Percentiles rank a stretch among this genome's conserved stretches.
Evolutionary conservation across 2,329 filamentous ascomycete genomes (phyloP).

Genomic region (Pseudogymnoascus sp.): DNA sequence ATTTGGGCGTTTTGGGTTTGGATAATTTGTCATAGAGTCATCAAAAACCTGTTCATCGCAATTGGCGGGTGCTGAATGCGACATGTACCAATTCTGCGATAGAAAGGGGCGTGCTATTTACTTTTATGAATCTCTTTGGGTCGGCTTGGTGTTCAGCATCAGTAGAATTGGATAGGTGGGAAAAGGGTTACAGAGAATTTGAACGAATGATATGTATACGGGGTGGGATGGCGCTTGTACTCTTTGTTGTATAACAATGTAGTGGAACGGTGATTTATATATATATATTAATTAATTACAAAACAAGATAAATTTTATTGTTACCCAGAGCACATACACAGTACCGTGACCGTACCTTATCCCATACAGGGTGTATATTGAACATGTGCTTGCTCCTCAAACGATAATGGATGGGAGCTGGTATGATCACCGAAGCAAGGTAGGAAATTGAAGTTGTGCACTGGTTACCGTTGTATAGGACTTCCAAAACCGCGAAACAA

Average conservation of each 20-base stretch:
- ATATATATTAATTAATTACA: neutral
- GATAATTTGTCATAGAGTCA: constrained; percentile 4
- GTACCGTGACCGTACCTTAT: neutral
- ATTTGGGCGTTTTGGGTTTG: neutral
- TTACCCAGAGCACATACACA: neutral
- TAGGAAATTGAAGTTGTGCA: neutral
- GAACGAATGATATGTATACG: neutral
- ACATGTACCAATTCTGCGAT: neutral
- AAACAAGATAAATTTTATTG: neutral
- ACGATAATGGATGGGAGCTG: neutral
- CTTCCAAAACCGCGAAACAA: neutral
- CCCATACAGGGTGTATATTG: neutral
- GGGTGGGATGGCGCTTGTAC: constrained; percentile 1
- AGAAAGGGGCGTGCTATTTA: neutral
- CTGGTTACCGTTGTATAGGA: neutral
- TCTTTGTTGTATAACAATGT: constrained; percentile 6
- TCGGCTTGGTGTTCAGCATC: neutral
- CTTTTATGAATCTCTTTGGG: neutral
- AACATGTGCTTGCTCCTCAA: neutral
- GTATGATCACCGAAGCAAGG: neutral
- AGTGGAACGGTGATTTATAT: neutral
- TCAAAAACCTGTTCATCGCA: constrained; percentile 7
- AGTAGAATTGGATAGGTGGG: neutral
- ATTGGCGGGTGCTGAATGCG: neutral
- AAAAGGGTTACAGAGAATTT: neutral